Evolutionary conservation across 2,329 filamentous ascomycete species (phyloP).

Genomic region (Colletotrichum cordylinicola): DNA sequence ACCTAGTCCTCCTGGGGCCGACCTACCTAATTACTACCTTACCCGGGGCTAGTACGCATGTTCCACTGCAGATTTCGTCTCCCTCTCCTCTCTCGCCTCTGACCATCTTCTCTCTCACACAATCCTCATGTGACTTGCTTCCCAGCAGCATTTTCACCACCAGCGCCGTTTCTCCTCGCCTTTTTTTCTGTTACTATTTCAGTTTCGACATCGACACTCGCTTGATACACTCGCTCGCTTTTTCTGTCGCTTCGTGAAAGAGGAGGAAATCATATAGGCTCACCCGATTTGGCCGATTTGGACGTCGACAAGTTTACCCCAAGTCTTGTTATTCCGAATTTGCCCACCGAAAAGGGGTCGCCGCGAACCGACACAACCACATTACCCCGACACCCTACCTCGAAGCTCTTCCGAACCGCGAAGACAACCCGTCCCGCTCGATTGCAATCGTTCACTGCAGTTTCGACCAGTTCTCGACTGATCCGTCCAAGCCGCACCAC

Average conservation of each 20-base stretch:
- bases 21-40: background rate
- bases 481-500: background rate
- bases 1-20: background rate
- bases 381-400: background rate
- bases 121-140: constrained; percentile 20
- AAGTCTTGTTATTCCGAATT: background rate
- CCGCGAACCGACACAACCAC: background rate
- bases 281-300: background rate
- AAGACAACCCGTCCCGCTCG: background rate
- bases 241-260: background rate
- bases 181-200: background rate
- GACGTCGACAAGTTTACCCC: background rate
- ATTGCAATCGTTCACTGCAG: background rate
- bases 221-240: constrained; percentile 16
- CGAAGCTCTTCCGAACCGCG: background rate
- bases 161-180: background rate
- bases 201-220: constrained; percentile 8
- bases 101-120: background rate
- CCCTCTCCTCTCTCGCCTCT: background rate
- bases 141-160: constrained; percentile 16
- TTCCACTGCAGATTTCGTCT: background rate
- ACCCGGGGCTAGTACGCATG: background rate
- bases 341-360: constrained; percentile 6
- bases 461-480: background rate
- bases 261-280: background rate